Evolutionary conservation across 2,329 filamentous ascomycete species (phyloP), one percentile per base, ranked within the genome.

Genomic region (Apiospora phragmitis): DNA sequence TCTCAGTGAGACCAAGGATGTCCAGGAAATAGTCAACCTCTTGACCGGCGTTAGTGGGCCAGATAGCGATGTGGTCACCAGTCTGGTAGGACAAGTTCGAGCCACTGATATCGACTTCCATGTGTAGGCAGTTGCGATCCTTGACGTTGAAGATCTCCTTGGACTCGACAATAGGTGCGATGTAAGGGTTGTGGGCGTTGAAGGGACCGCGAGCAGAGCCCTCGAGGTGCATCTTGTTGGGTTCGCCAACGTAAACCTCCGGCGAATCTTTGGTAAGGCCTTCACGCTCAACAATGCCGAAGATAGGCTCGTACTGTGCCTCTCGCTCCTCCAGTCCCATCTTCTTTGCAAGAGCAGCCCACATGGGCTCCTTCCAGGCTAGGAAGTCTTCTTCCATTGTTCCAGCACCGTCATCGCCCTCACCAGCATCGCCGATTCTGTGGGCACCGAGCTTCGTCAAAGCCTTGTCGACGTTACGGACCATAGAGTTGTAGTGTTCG

Each of bases 321-420:
- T 99, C 97, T 71, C 96, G 94, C 84, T 99, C 96, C 83, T 98
- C 93, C 70, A 99, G 85, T 69, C 90, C 90, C 92, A 99, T 94
- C 79, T 93, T 91, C 74, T 93, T 89, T 32, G 92, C 87, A 69
- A 99, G 87, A 72, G 93, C 93, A 77, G 89, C 86, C 96, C 97
- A 99, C 96, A 99, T 99, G 73, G 95, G 95, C 78, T 99, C 96
- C 85, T 99, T 99, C 96, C 96, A 99, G 75, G 95, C 94, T 77
- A 99, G 85, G 82, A 98, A 99, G 79, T 99, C 97, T 84, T 99
- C 97, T 84, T 99, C 96, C 97, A 99, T 99, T 70, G 96, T 99
- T 72, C 97, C 96, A 74, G 96, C 95, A 74, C 97, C 96, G 80
- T 99, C 96, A 78, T 99, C 96, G 78, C 96, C 96, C 85, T 98